Evolutionary conservation across 2,329 filamentous ascomycete species (phyloP).

Genomic region (Penicillium brasilianum): DNA sequence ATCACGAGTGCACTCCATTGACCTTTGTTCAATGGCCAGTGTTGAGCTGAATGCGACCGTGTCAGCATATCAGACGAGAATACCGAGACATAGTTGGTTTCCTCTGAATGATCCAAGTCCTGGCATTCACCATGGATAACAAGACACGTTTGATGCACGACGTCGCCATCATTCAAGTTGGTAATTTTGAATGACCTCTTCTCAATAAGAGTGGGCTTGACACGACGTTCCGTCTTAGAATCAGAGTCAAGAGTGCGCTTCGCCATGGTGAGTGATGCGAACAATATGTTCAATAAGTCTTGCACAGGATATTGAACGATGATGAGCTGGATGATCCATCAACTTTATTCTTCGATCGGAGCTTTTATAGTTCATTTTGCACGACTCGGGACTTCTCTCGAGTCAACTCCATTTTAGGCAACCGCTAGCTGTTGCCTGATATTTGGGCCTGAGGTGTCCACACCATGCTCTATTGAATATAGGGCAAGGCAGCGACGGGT

Average conservation of each 20-base stretch:
- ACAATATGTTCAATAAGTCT: neutral
- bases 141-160: slow-evolving; percentile 20
- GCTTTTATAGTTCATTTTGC: slow-evolving; percentile 1
- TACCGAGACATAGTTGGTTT: slow-evolving; percentile 15
- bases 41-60: slow-evolving; percentile 6
- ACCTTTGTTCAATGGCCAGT: slow-evolving; percentile 24
- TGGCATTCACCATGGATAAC: slow-evolving; percentile 19
- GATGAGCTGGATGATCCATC: neutral
- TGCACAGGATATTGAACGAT: neutral
- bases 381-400: neutral
- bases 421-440: slow-evolving; percentile 9
- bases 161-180: slow-evolving; percentile 20
- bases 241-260: slow-evolving; percentile 5
- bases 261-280: slow-evolving; percentile 3
- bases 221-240: slow-evolving; percentile 5
- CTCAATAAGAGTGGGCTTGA: slow-evolving; percentile 10
- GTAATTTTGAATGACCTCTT: slow-evolving; percentile 15
- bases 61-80: slow-evolving; percentile 6
- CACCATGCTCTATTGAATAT: neutral
- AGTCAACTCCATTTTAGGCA: slow-evolving; percentile 4
- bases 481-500: neutral
- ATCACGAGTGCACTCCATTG: slow-evolving; percentile 26
- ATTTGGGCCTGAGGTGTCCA: neutral
- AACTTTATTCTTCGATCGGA: neutral
- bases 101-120: slow-evolving; percentile 9